phyloP scores from a whole-genome alignment of 2,329 filamentous ascomycete species.

The Monosporascus sp. region DNA sequence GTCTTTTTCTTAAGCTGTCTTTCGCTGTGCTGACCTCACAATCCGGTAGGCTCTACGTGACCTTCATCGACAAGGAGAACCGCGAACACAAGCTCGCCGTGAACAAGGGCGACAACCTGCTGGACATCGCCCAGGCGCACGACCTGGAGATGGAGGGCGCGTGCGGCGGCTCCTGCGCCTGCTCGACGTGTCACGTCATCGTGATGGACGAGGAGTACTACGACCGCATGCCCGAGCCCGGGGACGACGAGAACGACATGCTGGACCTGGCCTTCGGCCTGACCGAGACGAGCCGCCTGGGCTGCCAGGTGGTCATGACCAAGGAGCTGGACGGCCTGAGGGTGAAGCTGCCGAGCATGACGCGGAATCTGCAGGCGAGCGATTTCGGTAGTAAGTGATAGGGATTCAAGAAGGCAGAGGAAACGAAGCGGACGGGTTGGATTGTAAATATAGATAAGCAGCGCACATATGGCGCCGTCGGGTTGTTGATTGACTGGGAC shows the following conservation, averaged over 20 bases:
- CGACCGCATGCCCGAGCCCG: constrained; percentile 72
- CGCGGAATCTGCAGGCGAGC: constrained; percentile 89
- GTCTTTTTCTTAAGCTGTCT: background rate
- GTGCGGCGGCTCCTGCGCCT: constrained; percentile 89
- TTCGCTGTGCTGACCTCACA: constrained; percentile 5
- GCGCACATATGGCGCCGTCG: no score
- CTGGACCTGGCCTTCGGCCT: constrained; percentile 84
- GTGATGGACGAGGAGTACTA: constrained; percentile 68
- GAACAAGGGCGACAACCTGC: constrained; percentile 79
- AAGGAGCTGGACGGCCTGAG: constrained; percentile 83
- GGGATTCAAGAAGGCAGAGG: background rate
- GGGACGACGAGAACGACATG: constrained; percentile 85
- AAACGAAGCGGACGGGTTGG: background rate
- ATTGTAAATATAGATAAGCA: no score
- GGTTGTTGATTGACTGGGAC: no score
- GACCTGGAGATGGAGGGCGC: constrained; percentile 98
- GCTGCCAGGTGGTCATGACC: constrained; percentile 88
- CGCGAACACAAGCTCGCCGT: constrained; percentile 72
- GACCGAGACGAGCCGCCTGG: constrained; percentile 77
- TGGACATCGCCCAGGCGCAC: constrained; percentile 91
- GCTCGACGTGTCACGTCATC: constrained; percentile 89
- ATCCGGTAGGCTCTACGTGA: constrained; percentile 67
- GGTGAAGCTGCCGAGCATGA: constrained; percentile 87
- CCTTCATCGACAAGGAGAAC: constrained; percentile 90
- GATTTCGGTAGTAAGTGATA: constrained; percentile 57